Evolutionary conservation across 345 rosid genomes (phyloP), one percentile per base, ranked within the genome.

Genomic region (Euphorbia peplus): DNA sequence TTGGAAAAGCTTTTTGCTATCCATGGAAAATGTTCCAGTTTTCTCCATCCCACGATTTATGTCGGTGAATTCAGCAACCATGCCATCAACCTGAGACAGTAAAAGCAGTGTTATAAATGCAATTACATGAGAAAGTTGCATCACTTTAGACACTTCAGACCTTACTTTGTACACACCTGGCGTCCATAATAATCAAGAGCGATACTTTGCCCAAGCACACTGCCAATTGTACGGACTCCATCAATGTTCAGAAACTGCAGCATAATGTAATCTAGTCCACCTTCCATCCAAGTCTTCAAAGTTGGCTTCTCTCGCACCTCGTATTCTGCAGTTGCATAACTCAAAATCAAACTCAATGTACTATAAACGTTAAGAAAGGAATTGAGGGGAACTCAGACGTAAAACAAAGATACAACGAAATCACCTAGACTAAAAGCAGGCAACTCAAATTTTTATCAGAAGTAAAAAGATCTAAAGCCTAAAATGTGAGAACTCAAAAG

Each of bases 141-240:
- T 15, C 24, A 55, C 32, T 16, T 14, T 47, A 22, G 42, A 70
- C 26, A 29, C 37, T 78, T 35, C 5, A 26, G 21, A 22, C 35
- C 35, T 42, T 8, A 8, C 29, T 30, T n/a, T 6, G 42, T 71
- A 73, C 72, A 73, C 72, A 93, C 99, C 97, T 95, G 99, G 60
- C 97, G 91, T 30, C 90, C 97, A 73, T 95, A 95, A 83, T 95
- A 86, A 76, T 95, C 99, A 24, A 95, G 90, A 55, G 99, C 99
- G 63, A 95, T 88, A 66, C 99, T 91, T 84, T 87, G 99, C 65
- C 97, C 99, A 26, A 91, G 95, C 71, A 95, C 97, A 75, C 97
- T 87, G 15, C 99, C 96, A 63, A 95, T 91, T 55, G 81, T 91
- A 64, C 97, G 89, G 55, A 95, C 91, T 64, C 97, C 97, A 54